Conservation (phyloP, 2,329 filamentous ascomycete genomes). For the Incumbomyces delicatus region DNA sequence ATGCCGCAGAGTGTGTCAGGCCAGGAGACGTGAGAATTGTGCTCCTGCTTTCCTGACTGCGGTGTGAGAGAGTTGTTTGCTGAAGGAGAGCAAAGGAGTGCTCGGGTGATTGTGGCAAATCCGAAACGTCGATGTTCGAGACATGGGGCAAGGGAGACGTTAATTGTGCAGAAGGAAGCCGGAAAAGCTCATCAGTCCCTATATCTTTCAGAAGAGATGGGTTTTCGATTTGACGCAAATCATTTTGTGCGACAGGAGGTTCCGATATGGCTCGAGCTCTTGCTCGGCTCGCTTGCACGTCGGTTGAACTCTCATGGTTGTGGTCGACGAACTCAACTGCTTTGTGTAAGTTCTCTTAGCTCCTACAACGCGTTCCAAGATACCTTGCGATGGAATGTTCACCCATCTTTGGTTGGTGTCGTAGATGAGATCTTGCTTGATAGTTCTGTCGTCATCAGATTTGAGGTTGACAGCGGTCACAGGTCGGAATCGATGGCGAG, state of each 20-base stretch:
- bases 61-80: neutral
- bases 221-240: too few species aligned
- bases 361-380: neutral
- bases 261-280: too few species aligned
- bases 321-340: conserved; percentile 5
- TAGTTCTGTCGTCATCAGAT: conserved; percentile 6
- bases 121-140: neutral
- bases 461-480: conserved; percentile 7
- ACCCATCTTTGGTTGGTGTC: conserved; percentile 11
- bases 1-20: conserved; percentile 1
- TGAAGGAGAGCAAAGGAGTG: neutral
- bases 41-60: neutral
- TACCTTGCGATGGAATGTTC: conserved; percentile 12
- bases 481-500: conserved; percentile 1
- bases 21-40: conserved; percentile 3
- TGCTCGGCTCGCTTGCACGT: too few species aligned
- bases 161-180: too few species aligned
- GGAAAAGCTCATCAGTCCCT: too few species aligned
- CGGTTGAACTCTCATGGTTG: neutral
- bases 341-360: too few species aligned
- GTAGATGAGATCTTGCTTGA: conserved; percentile 12
- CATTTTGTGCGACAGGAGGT: too few species aligned
- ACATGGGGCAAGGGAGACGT: too few species aligned
- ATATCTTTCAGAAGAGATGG: too few species aligned
- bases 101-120: neutral